These are phyloP conservation scores for Beta lomatogona DNA, from an alignment of 179 eudicot species.

Conservation along the genomic window DNA sequence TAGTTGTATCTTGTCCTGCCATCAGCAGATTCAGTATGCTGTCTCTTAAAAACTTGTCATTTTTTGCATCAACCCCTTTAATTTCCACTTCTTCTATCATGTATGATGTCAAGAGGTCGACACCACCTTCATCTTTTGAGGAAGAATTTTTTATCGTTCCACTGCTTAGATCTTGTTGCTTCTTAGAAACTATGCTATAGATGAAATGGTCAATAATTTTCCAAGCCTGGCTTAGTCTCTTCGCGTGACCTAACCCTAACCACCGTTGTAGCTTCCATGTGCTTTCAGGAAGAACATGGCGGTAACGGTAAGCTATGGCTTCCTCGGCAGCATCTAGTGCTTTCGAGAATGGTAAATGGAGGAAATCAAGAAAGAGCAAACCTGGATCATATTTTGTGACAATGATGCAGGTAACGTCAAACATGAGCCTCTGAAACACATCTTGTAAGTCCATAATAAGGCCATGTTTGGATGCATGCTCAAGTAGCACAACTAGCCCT, in stretches of 20 bases:
- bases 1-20: conserved; percentile 6
- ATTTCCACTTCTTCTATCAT: conserved; percentile 11
- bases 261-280: conserved; percentile 32
- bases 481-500: conserved; percentile 31
- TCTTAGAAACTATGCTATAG: conserved; percentile 19
- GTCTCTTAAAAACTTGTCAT: conserved; percentile 40
- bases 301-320: conserved; percentile 23
- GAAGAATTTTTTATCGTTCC: background rate
- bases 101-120: conserved; percentile 32
- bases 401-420: conserved; percentile 29
- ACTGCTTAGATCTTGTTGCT: conserved; percentile 15
- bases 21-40: conserved; percentile 31
- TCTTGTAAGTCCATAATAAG: conserved; percentile 38
- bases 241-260: conserved; percentile 31
- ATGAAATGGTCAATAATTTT: conserved; percentile 22
- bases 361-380: conserved; percentile 32
- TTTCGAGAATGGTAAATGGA: conserved; percentile 27
- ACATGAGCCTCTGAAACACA: conserved; percentile 39
- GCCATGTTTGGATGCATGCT: conserved; percentile 24
- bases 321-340: conserved; percentile 39
- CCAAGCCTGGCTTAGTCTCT: conserved; percentile 26
- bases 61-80: background rate
- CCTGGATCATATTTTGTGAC: conserved; percentile 33
- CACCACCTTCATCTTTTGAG: conserved; percentile 3
- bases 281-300: conserved; percentile 23